phyloP scores from a whole-genome alignment of 257 asterid species.

The Eucommia ulmoides region DNA sequence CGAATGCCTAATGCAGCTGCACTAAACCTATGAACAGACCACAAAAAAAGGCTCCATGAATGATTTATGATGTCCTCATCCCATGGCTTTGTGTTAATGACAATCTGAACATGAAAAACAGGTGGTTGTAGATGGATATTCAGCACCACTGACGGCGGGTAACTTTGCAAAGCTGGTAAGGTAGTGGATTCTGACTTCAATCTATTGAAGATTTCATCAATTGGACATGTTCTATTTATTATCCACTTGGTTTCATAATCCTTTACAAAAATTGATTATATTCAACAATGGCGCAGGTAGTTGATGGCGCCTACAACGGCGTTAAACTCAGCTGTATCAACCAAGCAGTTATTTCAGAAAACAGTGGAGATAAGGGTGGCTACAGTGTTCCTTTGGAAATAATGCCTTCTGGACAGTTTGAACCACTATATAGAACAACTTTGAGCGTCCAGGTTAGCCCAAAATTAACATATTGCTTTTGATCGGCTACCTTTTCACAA shows the following conservation, averaged over 20 bases:
- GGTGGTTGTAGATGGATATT: constrained; percentile 89
- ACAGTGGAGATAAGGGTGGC: constrained; percentile 45
- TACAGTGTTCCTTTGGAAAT: constrained; percentile 76
- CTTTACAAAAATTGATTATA: too few relatives aligned
- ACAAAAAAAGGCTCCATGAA: neutral
- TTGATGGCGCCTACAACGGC: constrained; percentile 80
- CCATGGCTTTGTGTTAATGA: constrained; percentile 1
- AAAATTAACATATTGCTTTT: constrained; percentile 5
- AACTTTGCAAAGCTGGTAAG: constrained; percentile 99
- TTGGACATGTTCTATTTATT: neutral
- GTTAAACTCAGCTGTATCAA: constrained; percentile 63
- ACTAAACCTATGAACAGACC: neutral
- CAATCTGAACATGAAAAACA: constrained; percentile 15
- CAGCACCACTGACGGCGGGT: constrained; percentile 96
- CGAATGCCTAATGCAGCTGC: neutral
- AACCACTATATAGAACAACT: constrained; percentile 83
- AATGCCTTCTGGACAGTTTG: constrained; percentile 91
- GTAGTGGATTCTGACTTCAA: constrained; percentile 51
- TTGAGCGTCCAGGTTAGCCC: constrained; percentile 65
- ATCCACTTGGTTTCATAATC: too few relatives aligned
- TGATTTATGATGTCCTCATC: neutral
- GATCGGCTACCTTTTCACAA: neutral
- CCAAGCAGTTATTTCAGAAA: constrained; percentile 75
- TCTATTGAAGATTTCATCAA: neutral
- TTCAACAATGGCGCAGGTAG: constrained; percentile 35